Evolutionary conservation across 495 filamentous ascomycete species (phyloP), one percentile per base, ranked within the genome.

Genomic region (Neurospora sp.): DNA sequence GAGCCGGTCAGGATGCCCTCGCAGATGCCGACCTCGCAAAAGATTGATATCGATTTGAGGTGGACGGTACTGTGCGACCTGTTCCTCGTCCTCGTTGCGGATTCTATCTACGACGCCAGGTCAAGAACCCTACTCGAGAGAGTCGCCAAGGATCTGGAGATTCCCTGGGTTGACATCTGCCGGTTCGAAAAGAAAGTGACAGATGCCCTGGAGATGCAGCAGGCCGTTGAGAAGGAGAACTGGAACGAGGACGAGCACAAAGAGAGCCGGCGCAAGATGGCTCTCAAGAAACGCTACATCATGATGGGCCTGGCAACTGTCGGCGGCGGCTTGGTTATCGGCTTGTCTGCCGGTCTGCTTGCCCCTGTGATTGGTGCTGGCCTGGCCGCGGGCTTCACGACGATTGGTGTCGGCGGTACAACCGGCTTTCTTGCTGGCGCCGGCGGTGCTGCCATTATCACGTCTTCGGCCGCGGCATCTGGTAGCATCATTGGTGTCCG

Each of bases 21-120:
- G 12, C 89, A 97, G 78, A 86, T 99, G 75, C 91, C 92, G 0
- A 89, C 86, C 1, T 92, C 91, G 10, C 87, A 90, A 41, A 95
- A 93, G 73, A 92, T 99, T 72, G 94, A 98, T 77, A 97, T 99
- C 70, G 96, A 99, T 80, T 86, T 99, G 72, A 91, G 96, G 42
- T 99, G 96, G 96, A 99, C 96, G 0, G 92, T 98, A 10, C 90
- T 99, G 6, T 99, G 96, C 80, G 96, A 99, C 80, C 85, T 99
- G 16, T 99, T 99, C 81, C 88, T 99, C 20, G 90, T 97, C 7
- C 87, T 99, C 31, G 95, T 98, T 76, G 91, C 96, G n/a, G 95
- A 98, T 80, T 95, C 93, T 3, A 86, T 92, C 35, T 99, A 99
- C 81, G 96, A 99, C 81, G 87, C 95, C 6, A 90, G 96, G 40